phyloP scores from a whole-genome alignment of 169 alveolate species.

The Plasmodium cynomolgi region DNA sequence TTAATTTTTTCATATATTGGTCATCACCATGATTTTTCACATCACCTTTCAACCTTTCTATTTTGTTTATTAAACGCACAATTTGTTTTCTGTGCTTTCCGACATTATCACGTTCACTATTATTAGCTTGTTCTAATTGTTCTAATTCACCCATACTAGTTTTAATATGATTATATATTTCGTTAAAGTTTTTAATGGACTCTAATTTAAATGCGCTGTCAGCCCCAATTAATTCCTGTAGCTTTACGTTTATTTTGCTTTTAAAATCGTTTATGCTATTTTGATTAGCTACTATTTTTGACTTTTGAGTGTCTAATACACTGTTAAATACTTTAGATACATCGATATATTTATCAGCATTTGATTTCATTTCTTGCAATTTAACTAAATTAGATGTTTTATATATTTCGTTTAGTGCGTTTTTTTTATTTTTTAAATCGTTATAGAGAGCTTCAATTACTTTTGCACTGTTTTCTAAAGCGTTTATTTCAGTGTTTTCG shows the following conservation, averaged over 20 bases:
- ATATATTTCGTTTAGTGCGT: background rate
- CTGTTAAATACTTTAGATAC: background rate
- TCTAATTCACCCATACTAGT: background rate
- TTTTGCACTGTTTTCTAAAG: background rate
- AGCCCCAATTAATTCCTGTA: background rate
- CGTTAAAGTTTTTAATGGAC: background rate
- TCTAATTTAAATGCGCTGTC: background rate
- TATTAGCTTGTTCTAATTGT: background rate
- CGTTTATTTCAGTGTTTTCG: background rate
- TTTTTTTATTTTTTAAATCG: background rate
- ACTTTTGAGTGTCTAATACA: background rate
- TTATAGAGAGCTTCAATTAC: background rate
- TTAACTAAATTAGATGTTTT: background rate
- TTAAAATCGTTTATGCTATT: background rate
- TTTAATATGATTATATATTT: background rate
- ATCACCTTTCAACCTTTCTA: background rate
- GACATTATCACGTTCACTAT: background rate
- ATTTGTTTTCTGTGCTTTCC: background rate
- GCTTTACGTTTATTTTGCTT: background rate
- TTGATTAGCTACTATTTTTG: background rate
- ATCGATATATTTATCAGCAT: background rate
- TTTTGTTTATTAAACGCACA: background rate
- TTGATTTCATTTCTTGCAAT: background rate
- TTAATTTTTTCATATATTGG: background rate
- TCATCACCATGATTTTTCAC: background rate